Conservation (phyloP, 1,284 basidiomycete species). For the Microbotryum lychnidis-dioicae region DNA sequence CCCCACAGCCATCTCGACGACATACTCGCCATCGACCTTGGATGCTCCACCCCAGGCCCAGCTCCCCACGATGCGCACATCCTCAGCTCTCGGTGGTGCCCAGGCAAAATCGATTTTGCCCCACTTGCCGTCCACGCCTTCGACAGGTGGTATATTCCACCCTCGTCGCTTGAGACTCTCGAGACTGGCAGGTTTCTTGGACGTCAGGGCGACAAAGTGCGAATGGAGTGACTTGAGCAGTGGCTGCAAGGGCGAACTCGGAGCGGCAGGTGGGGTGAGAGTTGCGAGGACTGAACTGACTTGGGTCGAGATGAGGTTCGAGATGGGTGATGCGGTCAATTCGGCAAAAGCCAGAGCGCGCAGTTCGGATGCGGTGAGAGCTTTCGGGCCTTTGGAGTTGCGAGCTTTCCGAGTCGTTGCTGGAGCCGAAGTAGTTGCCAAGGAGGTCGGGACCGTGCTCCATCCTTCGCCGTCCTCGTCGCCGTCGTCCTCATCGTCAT, state of each 20-base stretch:
- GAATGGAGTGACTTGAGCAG: conserved; percentile 55
- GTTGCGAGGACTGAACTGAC: conserved; percentile 43
- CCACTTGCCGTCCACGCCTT: conserved; percentile 51
- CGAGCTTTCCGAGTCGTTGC: conserved; percentile 13
- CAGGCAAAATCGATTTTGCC: conserved; percentile 62
- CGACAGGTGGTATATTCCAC: conserved; percentile 55
- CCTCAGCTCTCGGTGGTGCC: conserved; percentile 46
- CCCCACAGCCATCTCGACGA: conserved; percentile 72
- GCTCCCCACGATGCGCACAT: conserved; percentile 44
- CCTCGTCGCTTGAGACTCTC: conserved; percentile 48
- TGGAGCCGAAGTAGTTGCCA: not conserved
- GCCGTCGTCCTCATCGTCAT: conserved; percentile 3
- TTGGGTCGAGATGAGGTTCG: conserved; percentile 25
- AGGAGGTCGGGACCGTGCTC: conserved; percentile 44
- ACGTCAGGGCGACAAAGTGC: conserved; percentile 52
- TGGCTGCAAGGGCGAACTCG: conserved; percentile 53
- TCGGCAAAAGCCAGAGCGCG: conserved; percentile 32
- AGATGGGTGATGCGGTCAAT: conserved; percentile 29
- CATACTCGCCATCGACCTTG: conserved; percentile 54
- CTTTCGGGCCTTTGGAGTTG: conserved; percentile 25
- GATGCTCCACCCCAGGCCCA: conserved; percentile 43
- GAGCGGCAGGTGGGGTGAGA: conserved; percentile 52
- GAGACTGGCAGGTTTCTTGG: conserved; percentile 58
- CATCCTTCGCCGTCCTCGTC: conserved; percentile 17
- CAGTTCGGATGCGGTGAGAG: conserved; percentile 31